These are phyloP conservation scores for Prunus campanulata DNA, from an alignment of 306 rosid genomes.

Conservation along the genomic window DNA sequence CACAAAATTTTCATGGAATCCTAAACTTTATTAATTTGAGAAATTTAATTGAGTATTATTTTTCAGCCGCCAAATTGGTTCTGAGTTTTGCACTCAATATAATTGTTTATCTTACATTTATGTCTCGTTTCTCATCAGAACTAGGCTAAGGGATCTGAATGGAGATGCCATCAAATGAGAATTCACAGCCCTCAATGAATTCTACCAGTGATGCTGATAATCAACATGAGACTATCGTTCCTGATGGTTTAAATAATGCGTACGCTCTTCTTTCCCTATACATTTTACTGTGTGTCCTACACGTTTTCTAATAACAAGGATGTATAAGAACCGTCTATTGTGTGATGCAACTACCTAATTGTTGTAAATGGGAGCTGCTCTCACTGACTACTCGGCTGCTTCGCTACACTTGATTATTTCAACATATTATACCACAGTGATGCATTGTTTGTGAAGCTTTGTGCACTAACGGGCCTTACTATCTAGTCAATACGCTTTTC, in stretches of 20 bases:
- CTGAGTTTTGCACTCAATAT: neutral
- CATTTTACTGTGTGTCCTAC: neutral
- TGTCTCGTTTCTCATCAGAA: neutral
- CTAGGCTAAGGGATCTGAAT: constrained; percentile 22
- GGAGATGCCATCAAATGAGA: constrained; percentile 52
- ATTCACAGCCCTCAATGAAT: constrained; percentile 26
- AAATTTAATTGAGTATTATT: neutral
- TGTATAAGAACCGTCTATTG: neutral
- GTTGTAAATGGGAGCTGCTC: neutral
- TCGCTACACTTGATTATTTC: neutral
- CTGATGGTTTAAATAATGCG: constrained; percentile 35
- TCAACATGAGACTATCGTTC: constrained; percentile 26
- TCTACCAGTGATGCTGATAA: constrained; percentile 41
- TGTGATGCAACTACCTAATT: neutral
- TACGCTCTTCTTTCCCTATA: neutral
- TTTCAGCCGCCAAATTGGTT: neutral
- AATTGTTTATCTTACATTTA: neutral
- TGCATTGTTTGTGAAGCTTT: neutral
- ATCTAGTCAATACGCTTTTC: neutral
- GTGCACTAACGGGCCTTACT: neutral
- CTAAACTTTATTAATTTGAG: neutral
- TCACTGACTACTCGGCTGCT: neutral
- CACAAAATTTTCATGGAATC: neutral
- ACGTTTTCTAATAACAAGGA: neutral
- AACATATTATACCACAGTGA: neutral